Evolutionary conservation across 1,139 yeast genomes (phyloP).

Genomic region (Saccharomyces hybrid): DNA sequence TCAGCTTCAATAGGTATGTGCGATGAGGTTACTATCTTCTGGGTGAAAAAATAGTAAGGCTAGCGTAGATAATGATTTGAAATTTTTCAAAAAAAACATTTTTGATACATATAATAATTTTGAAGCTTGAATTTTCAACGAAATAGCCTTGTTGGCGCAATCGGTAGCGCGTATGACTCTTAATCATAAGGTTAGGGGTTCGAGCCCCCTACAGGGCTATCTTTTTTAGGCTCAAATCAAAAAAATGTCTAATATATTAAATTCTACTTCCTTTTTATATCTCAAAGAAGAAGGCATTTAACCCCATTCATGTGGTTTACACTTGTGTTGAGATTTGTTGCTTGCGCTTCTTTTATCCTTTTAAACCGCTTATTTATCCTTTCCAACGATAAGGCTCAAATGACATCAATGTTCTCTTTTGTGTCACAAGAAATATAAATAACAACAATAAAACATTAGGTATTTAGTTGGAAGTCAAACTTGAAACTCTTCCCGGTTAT

Average conservation of each 20-base stretch:
- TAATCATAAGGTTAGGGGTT: conserved; percentile 41
- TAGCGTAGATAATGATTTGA: background rate
- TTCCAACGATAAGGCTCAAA: background rate
- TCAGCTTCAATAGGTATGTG: background rate
- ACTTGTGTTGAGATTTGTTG: no score
- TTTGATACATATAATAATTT: background rate
- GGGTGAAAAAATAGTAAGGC: background rate
- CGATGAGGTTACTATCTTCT: background rate
- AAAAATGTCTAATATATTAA: background rate
- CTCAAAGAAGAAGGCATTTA: background rate
- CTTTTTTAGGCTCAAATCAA: conserved; percentile 9
- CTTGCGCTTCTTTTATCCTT: background rate
- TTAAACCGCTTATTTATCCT: background rate
- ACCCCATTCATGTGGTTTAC: background rate
- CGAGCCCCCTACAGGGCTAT: conserved; percentile 42
- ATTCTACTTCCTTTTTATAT: no score
- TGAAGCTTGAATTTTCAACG: background rate
- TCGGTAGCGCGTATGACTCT: conserved; percentile 44
- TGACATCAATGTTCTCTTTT: background rate
- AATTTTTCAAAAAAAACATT: background rate
- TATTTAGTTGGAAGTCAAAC: background rate
- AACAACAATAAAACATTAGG: background rate
- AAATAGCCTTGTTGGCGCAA: conserved; percentile 39
- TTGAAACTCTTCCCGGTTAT: background rate
- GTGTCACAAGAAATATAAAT: background rate